A percentile compares a stretch with the other conserved stretches of the same genome.
These are phyloP conservation scores for Penicillium sp. DNA, from an alignment of 2,329 filamentous ascomycete species.

Conservation along the genomic window DNA sequence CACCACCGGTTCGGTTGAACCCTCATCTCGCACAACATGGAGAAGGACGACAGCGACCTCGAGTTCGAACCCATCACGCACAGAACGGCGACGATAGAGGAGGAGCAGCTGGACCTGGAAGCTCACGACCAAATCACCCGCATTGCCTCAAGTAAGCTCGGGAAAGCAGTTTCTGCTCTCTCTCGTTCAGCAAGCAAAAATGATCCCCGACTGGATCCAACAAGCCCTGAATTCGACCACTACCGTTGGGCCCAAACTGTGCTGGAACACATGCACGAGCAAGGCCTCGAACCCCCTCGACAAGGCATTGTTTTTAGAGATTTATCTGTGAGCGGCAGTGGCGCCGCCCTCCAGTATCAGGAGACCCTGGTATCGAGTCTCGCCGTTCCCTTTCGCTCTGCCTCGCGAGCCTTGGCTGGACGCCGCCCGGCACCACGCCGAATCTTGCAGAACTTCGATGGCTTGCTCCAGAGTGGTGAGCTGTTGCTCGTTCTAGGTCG, in stretches of 20 bases:
- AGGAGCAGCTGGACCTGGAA: too few relatives aligned
- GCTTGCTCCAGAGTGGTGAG: slow-evolving; percentile 48
- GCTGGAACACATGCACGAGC: slow-evolving; percentile 25
- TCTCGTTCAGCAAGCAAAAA: not conserved
- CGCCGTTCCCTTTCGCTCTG: slow-evolving; percentile 53
- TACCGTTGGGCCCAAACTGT: slow-evolving; percentile 43
- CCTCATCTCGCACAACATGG: too few relatives aligned
- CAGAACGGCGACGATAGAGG: too few relatives aligned
- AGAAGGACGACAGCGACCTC: too few relatives aligned
- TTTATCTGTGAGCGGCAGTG: slow-evolving; percentile 63
- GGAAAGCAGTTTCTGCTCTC: not conserved
- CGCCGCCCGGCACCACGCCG: not conserved
- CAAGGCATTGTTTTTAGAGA: slow-evolving; percentile 63
- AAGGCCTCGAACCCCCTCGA: slow-evolving; percentile 28
- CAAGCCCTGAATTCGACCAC: slow-evolving; percentile 37
- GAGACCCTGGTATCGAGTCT: slow-evolving; percentile 60
- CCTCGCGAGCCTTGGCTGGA: slow-evolving; percentile 38
- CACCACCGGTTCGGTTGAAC: too few relatives aligned
- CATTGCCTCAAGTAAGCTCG: not conserved
- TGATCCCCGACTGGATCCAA: slow-evolving; percentile 39
- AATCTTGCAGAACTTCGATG: slow-evolving; percentile 53
- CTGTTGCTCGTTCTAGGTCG: slow-evolving; percentile 49
- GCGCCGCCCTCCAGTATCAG: slow-evolving; percentile 64
- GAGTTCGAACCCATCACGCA: too few relatives aligned
- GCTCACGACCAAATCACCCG: too few relatives aligned